Evolutionary conservation across 106 monocot species (phyloP).

Genomic region (Allium fistulosum): DNA sequence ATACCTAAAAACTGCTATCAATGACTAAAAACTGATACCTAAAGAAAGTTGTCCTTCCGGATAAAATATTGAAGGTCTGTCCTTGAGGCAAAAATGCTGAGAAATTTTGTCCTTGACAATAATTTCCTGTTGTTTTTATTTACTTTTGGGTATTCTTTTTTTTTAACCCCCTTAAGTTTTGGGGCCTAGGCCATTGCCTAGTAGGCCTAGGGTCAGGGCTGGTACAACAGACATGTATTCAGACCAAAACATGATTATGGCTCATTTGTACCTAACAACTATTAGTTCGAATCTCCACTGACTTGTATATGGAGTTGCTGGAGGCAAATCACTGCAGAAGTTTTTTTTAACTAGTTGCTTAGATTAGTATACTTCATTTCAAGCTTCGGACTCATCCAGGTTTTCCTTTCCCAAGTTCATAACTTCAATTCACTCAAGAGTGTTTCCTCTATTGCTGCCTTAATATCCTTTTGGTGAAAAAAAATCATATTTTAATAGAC

Average conservation of each 20-base stretch:
- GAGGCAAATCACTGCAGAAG: conserved; percentile 5
- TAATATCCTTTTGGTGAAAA: conserved; percentile 9
- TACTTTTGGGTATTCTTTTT: too few species aligned
- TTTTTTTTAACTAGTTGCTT: neutral
- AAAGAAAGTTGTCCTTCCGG: too few species aligned
- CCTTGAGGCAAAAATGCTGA: too few species aligned
- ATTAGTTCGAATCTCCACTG: neutral
- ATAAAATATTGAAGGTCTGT: too few species aligned
- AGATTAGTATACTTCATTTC: neutral
- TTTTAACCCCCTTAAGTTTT: too few species aligned
- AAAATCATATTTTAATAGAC: neutral
- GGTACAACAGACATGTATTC: neutral
- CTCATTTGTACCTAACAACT: conserved; percentile 1
- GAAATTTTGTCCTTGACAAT: too few species aligned
- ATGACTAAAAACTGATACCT: too few species aligned
- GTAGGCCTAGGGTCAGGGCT: too few species aligned
- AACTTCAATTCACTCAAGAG: conserved; percentile 5
- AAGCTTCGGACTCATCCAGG: neutral
- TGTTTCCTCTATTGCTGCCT: neutral
- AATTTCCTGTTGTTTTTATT: too few species aligned
- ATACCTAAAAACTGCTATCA: too few species aligned
- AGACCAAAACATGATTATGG: neutral
- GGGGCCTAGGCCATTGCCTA: too few species aligned
- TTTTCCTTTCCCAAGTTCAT: neutral
- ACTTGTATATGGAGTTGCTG: conserved; percentile 3